Conservation (phyloP, 2,329 filamentous ascomycete genomes). For the Monosporascus sp. region DNA sequence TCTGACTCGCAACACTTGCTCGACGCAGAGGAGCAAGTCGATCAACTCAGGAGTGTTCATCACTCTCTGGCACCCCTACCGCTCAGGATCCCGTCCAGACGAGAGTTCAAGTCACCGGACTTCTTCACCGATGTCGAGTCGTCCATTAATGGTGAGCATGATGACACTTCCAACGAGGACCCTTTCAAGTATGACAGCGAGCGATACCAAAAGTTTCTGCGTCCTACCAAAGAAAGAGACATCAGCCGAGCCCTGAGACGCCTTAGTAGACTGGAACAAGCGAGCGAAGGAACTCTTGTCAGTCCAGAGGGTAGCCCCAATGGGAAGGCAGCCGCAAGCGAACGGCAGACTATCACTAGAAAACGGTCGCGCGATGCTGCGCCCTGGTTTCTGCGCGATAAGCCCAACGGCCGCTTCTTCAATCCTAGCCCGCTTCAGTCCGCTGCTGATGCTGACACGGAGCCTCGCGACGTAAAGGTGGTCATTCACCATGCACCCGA, state of each 20-base stretch:
- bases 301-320: slow-evolving; percentile 10
- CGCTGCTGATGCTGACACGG: neutral
- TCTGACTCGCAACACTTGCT: slow-evolving; percentile 19
- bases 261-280: slow-evolving; percentile 18
- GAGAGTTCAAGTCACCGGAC: slow-evolving; percentile 4
- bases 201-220: slow-evolving; percentile 31
- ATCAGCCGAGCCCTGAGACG: slow-evolving; percentile 35
- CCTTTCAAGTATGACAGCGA: slow-evolving; percentile 42
- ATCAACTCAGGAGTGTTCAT: slow-evolving; percentile 8
- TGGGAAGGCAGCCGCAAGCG: neutral
- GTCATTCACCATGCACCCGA: slow-evolving; percentile 9
- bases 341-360: neutral
- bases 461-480: slow-evolving; percentile 12
- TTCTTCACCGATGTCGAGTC: slow-evolving; percentile 18
- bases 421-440: slow-evolving; percentile 2
- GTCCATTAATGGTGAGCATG: slow-evolving; percentile 20
- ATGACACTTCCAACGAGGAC: slow-evolving; percentile 31
- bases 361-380: neutral
- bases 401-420: slow-evolving; percentile 4
- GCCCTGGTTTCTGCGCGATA: neutral
- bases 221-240: slow-evolving; percentile 35
- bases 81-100: slow-evolving; percentile 7
- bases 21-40: slow-evolving; percentile 14
- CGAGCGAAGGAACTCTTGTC: slow-evolving; percentile 16
- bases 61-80: slow-evolving; percentile 14